phyloP scores from a whole-genome alignment of 176 grass and related monocot species.

The Juncus effusus region DNA sequence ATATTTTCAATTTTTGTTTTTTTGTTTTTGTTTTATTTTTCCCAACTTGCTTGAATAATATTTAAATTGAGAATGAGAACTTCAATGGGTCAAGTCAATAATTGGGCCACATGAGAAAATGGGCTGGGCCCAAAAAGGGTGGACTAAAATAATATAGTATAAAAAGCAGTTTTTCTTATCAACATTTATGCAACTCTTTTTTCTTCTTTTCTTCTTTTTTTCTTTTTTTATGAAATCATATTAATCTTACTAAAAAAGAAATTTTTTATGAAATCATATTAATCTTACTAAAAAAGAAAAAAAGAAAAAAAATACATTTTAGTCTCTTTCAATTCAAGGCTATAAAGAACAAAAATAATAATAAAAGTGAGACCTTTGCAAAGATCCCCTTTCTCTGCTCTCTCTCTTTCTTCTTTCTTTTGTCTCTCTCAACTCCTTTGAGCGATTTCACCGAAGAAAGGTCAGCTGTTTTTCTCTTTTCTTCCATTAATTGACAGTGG shows the following conservation, averaged over 20 bases:
- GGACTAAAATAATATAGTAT: too few species aligned
- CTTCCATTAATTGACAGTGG: slow-evolving; percentile 8
- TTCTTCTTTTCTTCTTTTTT: too few species aligned
- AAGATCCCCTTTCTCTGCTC: neutral
- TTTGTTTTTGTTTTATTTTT: too few species aligned
- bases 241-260: neutral
- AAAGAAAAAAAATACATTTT: neutral
- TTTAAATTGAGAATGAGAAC: too few species aligned
- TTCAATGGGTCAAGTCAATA: too few species aligned
- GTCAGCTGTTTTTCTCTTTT: slow-evolving; percentile 1
- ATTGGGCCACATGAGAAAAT: too few species aligned
- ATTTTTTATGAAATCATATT: neutral
- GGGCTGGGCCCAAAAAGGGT: too few species aligned
- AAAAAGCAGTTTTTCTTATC: too few species aligned
- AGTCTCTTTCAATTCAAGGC: neutral
- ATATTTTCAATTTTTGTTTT: too few species aligned
- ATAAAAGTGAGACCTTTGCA: neutral
- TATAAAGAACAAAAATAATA: neutral
- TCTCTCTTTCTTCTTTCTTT: neutral
- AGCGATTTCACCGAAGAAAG: slow-evolving; percentile 23
- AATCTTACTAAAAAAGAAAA: neutral
- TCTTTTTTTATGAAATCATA: too few species aligned
- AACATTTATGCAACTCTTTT: too few species aligned
- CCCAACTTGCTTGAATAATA: too few species aligned
- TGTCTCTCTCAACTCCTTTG: slow-evolving; percentile 1